Conservation (phyloP, 2,329 filamentous ascomycete genomes). For the Fusarium tricinctum region DNA sequence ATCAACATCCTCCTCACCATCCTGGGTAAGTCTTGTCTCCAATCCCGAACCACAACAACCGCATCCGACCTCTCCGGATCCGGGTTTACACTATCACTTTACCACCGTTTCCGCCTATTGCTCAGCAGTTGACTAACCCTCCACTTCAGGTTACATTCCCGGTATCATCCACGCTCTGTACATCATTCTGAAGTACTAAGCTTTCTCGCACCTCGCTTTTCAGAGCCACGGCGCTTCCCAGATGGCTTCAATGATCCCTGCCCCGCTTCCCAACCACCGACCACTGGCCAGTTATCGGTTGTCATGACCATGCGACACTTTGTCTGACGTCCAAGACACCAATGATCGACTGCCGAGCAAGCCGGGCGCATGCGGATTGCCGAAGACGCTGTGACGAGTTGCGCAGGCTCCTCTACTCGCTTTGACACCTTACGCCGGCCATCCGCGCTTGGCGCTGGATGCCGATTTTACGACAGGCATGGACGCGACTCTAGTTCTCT, state of each 20-base stretch:
- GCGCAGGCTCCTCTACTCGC: constrained; percentile 28
- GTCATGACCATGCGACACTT: constrained; percentile 24
- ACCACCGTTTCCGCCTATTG: not conserved
- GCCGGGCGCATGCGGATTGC: constrained; percentile 29
- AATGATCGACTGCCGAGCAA: constrained; percentile 38
- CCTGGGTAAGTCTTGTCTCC: constrained; percentile 63
- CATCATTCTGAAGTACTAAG: constrained; percentile 91
- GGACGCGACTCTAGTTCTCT: constrained; percentile 22
- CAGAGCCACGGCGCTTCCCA: constrained; percentile 29
- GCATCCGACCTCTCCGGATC: constrained; percentile 59
- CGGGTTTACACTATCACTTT: constrained; percentile 12
- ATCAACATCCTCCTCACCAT: constrained; percentile 94
- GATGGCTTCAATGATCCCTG: constrained; percentile 24
- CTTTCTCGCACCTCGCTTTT: constrained; percentile 27
- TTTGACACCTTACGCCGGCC: constrained; percentile 41
- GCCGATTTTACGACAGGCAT: constrained; percentile 43
- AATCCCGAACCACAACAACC: constrained; percentile 3
- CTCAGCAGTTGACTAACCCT: constrained; percentile 33
- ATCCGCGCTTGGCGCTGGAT: constrained; percentile 34
- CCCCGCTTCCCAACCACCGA: constrained; percentile 34
- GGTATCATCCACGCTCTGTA: constrained; percentile 95
- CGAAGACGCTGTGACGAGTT: constrained; percentile 26
- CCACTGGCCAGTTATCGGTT: constrained; percentile 29
- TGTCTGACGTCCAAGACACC: constrained; percentile 39
- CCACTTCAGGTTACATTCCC: constrained; percentile 70